phyloP scores from a whole-genome alignment of 2,329 filamentous ascomycete genomes.

The Biscogniauxia mediterranea region DNA sequence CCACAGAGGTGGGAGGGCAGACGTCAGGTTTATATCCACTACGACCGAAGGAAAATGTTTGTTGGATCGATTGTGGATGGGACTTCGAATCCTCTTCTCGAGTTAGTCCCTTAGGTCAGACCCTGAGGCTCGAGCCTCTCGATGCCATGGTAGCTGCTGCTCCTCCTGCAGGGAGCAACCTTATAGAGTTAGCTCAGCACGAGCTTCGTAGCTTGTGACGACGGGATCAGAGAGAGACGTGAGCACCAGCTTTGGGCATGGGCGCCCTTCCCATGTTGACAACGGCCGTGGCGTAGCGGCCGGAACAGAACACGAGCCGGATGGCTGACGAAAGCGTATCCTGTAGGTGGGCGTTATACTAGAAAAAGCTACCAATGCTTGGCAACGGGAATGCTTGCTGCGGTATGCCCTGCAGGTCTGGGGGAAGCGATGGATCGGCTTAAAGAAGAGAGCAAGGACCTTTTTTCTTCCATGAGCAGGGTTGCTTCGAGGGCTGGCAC shows the following conservation, averaged over 20 bases:
- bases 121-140: background rate
- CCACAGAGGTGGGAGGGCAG: background rate
- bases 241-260: background rate
- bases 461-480: background rate
- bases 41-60: background rate
- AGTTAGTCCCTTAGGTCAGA: background rate
- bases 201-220: background rate
- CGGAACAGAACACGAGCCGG: background rate
- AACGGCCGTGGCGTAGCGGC: background rate
- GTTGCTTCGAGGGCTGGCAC: background rate
- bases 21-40: slow-evolving; percentile 20
- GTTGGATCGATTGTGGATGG: background rate
- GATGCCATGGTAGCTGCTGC: background rate
- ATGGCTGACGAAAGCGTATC: background rate
- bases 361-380: background rate
- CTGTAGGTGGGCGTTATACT: background rate
- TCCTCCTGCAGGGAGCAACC: background rate
- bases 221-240: background rate
- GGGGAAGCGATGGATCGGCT: background rate
- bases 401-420: background rate
- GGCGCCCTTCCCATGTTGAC: background rate
- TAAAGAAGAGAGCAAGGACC: background rate
- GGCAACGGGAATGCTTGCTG: background rate
- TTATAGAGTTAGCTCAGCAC: background rate
- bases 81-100: background rate